Evolutionary conservation across 768 basidiomycete genomes (phyloP), one percentile per base, ranked within the genome.

Genomic region (Russula ochroleuca): DNA sequence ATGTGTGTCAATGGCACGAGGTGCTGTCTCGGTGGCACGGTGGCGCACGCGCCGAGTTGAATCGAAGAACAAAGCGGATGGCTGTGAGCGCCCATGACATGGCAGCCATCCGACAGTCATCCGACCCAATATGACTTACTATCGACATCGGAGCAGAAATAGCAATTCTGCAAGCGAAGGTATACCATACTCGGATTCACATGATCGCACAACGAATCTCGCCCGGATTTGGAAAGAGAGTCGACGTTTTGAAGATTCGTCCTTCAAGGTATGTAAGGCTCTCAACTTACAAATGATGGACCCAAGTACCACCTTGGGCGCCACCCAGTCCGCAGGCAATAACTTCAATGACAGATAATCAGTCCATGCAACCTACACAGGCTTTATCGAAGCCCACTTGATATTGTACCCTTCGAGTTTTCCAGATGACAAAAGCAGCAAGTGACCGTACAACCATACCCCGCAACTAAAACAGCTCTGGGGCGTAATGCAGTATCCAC

Each of bases 61-160:
- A 63, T 51, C 19, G 50, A 58, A 21, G 60, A 48, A 61, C 60
- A 61, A 62, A 49, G 61, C 61, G 45, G 43, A 28, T 54, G 43
- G 33, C 17, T 15, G n/a, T 19, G 19, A 35, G 35, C 35, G 35
- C 35, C 35, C 35, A 35, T 35, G 6, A 10, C 35, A 35, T 47
- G 11, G 21, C 21, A 13, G n/a, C 43, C 43, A 28, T 28, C 28
- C 28, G 28, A n/a, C 43, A 10, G 43, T 19, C 10, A 31, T 28
- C 43, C 51, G 17, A 21, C 23, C 41, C 17, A 45, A 48, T 37
- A 59, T 21, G 35, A 51, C 23, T 33, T 40, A 52, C n/a, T 53
- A 45, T 64, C 43, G 51, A 45, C 51, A 45, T 51, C 62, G 57
- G 52, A 64, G 21, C 52, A 63, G 57, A 63, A 48, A 21, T 53